phyloP scores from a whole-genome alignment of 495 filamentous ascomycete genomes.

The Neurospora sp. region DNA sequence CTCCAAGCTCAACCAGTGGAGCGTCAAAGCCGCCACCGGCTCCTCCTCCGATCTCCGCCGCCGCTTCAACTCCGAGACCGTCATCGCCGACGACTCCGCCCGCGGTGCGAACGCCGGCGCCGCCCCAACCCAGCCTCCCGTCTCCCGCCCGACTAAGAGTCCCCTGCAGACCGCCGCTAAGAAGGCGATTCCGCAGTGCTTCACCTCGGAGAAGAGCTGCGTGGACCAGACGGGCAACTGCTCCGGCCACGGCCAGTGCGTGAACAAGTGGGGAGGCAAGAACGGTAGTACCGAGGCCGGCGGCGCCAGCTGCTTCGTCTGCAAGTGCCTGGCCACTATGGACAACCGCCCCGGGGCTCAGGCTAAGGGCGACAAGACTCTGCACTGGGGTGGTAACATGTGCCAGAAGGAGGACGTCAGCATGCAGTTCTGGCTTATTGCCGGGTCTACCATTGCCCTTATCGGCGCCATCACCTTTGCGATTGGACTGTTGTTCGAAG shows the following conservation, averaged over 20 bases:
- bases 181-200: constrained; percentile 48
- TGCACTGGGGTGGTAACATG: constrained; percentile 68
- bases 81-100: constrained; percentile 20
- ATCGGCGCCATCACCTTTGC: constrained; percentile 51
- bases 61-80: constrained; percentile 21
- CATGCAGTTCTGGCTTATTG: constrained; percentile 75
- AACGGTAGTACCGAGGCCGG: constrained; percentile 19
- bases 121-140: constrained; percentile 13
- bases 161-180: background rate
- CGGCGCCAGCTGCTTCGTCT: constrained; percentile 57
- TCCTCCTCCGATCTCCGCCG: constrained; percentile 26
- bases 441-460: constrained; percentile 55
- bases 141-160: constrained; percentile 11
- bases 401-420: constrained; percentile 92
- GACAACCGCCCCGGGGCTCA: constrained; percentile 25
- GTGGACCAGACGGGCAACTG: constrained; percentile 55
- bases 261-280: constrained; percentile 40
- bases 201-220: constrained; percentile 52
- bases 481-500: constrained; percentile 64
- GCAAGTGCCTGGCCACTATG: constrained; percentile 51
- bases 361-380: constrained; percentile 12
- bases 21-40: constrained; percentile 16
- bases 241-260: constrained; percentile 65
- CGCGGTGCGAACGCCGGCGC: constrained; percentile 6
- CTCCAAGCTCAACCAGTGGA: constrained; percentile 25